Evolutionary conservation across 768 basidiomycete genomes (phyloP).

Genomic region (Pisolithus orientalis): DNA sequence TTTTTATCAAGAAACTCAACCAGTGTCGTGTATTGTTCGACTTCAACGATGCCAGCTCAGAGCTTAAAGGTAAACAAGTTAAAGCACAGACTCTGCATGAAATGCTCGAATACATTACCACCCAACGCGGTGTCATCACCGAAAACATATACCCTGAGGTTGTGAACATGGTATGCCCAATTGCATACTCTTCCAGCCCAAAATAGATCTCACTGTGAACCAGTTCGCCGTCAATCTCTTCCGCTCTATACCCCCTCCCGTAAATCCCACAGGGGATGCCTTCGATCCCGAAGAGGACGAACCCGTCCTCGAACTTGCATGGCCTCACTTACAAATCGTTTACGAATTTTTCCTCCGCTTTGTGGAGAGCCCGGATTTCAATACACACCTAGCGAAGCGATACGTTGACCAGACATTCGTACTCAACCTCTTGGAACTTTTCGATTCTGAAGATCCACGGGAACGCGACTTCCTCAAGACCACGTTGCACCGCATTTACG

Average conservation of each 20-base stretch:
- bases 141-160: slow-evolving; percentile 99
- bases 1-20: slow-evolving; percentile 92
- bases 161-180: slow-evolving; percentile 79
- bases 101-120: slow-evolving; percentile 98
- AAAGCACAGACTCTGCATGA: slow-evolving; percentile 97
- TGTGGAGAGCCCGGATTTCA: slow-evolving; percentile 96
- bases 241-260: slow-evolving; percentile 98
- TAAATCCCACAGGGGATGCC: slow-evolving; percentile 96
- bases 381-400: slow-evolving; percentile 94
- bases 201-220: slow-evolving; percentile 5
- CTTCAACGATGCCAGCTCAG: slow-evolving; percentile 95
- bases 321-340: slow-evolving; percentile 99
- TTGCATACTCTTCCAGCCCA: not conserved
- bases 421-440: slow-evolving; percentile 92
- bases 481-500: slow-evolving; percentile 97
- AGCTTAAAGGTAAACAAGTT: slow-evolving; percentile 96
- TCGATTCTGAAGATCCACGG: slow-evolving; percentile 97
- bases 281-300: slow-evolving; percentile 99
- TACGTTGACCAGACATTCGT: slow-evolving; percentile 97
- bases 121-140: slow-evolving; percentile 91
- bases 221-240: slow-evolving; percentile 98
- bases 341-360: slow-evolving; percentile 99
- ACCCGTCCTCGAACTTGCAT: slow-evolving; percentile 96
- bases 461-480: slow-evolving; percentile 99
- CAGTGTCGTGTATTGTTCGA: slow-evolving; percentile 98